Percentiles rank a stretch among this genome's conserved stretches.
Conservation (phyloP, 1,284 basidiomycete species). For the Cryptococcus sp. region DNA sequence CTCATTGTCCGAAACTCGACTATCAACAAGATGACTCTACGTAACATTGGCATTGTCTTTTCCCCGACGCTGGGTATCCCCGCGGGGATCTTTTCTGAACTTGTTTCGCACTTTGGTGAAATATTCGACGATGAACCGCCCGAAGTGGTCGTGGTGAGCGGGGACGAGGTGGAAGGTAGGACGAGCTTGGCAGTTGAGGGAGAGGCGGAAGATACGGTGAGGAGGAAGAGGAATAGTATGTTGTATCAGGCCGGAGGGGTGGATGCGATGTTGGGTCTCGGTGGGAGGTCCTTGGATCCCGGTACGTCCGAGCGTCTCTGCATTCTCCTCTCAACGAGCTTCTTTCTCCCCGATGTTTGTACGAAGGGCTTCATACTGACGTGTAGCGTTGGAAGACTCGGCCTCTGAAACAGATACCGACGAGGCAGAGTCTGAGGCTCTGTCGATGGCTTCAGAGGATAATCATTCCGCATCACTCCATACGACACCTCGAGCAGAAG, state of each 20-base stretch:
- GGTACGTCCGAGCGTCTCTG: slow-evolving; percentile 21
- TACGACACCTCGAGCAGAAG: background rate
- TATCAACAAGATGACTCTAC: slow-evolving; percentile 97
- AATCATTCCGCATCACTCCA: background rate
- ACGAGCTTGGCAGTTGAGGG: background rate
- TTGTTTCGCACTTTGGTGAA: slow-evolving; percentile 83
- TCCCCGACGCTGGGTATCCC: slow-evolving; percentile 92
- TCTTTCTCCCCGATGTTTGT: background rate
- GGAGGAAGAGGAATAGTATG: slow-evolving; percentile 43
- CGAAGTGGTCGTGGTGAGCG: slow-evolving; percentile 27
- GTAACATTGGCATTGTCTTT: slow-evolving; percentile 97
- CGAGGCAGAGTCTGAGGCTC: background rate
- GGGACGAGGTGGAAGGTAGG: slow-evolving; percentile 6
- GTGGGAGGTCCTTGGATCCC: slow-evolving; percentile 39
- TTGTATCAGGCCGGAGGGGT: slow-evolving; percentile 43
- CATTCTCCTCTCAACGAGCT: no score
- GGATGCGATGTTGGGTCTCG: slow-evolving; percentile 40
- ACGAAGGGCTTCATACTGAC: background rate
- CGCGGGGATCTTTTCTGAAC: slow-evolving; percentile 86
- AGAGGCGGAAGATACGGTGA: slow-evolving; percentile 35
- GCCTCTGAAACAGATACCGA: background rate
- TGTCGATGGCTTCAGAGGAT: background rate
- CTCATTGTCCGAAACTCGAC: slow-evolving; percentile 84
- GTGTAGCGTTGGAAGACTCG: background rate
- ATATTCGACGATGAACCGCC: slow-evolving; percentile 64